Evolutionary conservation across 345 rosid genomes (phyloP), one percentile per base, ranked within the genome.

Genomic region (Populus euphratica): DNA sequence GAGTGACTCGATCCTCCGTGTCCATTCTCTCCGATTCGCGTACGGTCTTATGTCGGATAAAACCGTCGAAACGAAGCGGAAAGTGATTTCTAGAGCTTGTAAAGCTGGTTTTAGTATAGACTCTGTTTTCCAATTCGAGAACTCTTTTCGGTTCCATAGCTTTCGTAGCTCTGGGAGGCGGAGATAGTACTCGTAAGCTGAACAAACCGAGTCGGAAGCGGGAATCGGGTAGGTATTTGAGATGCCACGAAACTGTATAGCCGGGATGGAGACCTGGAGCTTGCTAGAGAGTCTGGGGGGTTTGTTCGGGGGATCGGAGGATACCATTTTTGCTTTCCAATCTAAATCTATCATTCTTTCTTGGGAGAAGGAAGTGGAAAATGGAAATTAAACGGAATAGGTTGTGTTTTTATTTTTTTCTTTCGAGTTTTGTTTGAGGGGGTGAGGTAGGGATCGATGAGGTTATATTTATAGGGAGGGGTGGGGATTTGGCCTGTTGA

Each of bases 31-130:
- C 74, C 78, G 87, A 83, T 91, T 92, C 21, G 85, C 77, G 85
- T 95, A 95, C 23, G 94, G 96, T 78, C 98, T 85, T 6, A 91
- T 84, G 70, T 93, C 99, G 11, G 93, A 90, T 56, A 87, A 69
- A 56, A 87, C 88, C 66, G 91, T 84, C 14, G 93, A 87, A 78
- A 91, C 81, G 50, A 93, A 86, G 77, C 98, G 93, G 86, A 95
- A 95, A 14, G 96, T 92, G 81, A 91, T 88, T 81, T 95, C 97
- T 1, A 91, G 81, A 64, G 92, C 97, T 8, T 91, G 97, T n/a
- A 95, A 85, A 68, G 97, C 90, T 52, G 98, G 97, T 63, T 88
- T 90, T 36, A 92, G 59, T 14, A 95, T 64, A 1, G 88, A 76
- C 74, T 93, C 99, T 67, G 86, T 74, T 70, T 72, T 76, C 99